Conservation (phyloP, 305 asterid genomes). For the Lippia alba region DNA sequence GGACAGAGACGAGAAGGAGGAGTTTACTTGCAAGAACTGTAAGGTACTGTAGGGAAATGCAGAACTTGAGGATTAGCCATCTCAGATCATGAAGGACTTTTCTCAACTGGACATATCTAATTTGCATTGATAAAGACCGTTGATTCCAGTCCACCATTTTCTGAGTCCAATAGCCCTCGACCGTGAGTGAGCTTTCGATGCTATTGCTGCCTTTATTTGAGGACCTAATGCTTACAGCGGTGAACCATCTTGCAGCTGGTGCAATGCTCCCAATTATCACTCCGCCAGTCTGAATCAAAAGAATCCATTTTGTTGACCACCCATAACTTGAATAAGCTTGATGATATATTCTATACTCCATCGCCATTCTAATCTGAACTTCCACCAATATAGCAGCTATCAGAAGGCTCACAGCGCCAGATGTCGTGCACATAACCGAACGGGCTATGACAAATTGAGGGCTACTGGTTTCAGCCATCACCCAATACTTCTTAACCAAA, state of each 20-base stretch:
- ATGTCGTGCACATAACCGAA: conserved; percentile 38
- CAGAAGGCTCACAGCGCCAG: conserved; percentile 37
- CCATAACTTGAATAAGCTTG: conserved; percentile 35
- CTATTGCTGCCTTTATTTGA: conserved; percentile 16
- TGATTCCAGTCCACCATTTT: conserved; percentile 55
- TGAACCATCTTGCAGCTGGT: conserved; percentile 51
- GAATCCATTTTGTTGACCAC: conserved; percentile 44
- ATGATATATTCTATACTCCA: background rate
- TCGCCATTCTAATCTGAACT: conserved; percentile 33
- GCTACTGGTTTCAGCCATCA: conserved; percentile 56
- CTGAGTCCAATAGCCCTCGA: conserved; percentile 52
- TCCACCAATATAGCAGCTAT: conserved; percentile 25
- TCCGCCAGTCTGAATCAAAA: conserved; percentile 43
- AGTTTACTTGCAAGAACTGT: conserved; percentile 44
- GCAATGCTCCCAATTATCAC: conserved; percentile 50
- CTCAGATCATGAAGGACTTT: conserved; percentile 43
- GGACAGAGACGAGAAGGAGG: conserved; percentile 35
- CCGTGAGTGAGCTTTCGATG: conserved; percentile 26
- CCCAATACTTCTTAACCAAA: conserved; percentile 48
- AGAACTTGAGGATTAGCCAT: conserved; percentile 33
- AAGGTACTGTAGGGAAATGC: conserved; percentile 40
- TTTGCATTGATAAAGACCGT: conserved; percentile 35
- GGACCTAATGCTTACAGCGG: conserved; percentile 22
- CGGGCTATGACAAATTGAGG: conserved; percentile 58
- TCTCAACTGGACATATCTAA: conserved; percentile 36